A percentile compares a stretch with the other conserved stretches of the same genome.
Evolutionary conservation across 2,329 filamentous ascomycete species (phyloP).

Genomic region (Hortaea werneckii): DNA sequence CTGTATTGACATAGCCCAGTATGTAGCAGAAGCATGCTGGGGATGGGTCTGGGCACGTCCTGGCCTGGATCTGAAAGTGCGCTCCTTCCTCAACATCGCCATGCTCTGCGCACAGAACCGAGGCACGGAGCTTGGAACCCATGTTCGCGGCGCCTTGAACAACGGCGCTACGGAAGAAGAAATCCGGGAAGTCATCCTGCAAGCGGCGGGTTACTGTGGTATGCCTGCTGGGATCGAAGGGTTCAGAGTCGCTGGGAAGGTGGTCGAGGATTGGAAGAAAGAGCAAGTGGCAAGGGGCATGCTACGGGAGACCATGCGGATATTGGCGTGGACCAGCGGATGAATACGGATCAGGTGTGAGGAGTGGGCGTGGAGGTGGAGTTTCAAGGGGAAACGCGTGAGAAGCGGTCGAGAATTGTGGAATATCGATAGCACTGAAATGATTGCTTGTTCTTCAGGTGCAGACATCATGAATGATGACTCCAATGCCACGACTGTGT

Average conservation of each 20-base stretch:
- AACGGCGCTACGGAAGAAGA: constrained; percentile 54
- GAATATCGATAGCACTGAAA: too few species aligned
- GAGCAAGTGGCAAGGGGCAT: constrained; percentile 18
- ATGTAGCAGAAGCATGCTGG: constrained; percentile 55
- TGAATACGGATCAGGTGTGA: constrained; percentile 1
- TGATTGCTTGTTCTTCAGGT: too few species aligned
- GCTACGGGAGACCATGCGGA: constrained; percentile 24
- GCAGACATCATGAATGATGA: too few species aligned
- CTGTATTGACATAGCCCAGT: constrained; percentile 9
- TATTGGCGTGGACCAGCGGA: constrained; percentile 11
- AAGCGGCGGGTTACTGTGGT: constrained; percentile 43
- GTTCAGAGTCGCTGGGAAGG: constrained; percentile 42
- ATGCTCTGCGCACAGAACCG: constrained; percentile 55
- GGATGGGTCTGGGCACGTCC: constrained; percentile 54
- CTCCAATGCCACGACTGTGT: too few species aligned
- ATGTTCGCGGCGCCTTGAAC: constrained; percentile 52
- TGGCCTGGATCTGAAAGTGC: constrained; percentile 50
- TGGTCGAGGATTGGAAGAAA: constrained; percentile 42
- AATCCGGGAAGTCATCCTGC: constrained; percentile 49
- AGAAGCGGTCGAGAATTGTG: too few species aligned
- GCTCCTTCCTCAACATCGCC: constrained; percentile 53
- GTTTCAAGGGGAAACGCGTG: too few species aligned
- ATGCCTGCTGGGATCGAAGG: constrained; percentile 46
- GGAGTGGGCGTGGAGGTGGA: too few species aligned
- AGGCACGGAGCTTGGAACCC: constrained; percentile 48